phyloP scores from a whole-genome alignment of 2,329 filamentous ascomycete genomes.

The Diplodia mutila region DNA sequence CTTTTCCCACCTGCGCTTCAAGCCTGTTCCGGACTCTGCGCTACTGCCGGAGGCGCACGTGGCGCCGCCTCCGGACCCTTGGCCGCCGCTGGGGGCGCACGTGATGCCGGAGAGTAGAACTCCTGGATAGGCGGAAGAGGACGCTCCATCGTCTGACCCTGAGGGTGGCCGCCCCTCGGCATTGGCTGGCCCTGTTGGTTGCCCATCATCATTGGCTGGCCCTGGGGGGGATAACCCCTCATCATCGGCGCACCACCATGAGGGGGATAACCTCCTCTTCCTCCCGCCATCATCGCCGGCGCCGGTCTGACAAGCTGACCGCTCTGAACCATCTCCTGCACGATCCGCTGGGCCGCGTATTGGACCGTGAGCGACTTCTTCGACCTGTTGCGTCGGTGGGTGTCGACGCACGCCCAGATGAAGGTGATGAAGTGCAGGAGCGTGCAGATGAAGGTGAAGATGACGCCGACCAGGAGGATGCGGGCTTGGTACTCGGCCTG shows the following conservation, averaged over 20 bases:
- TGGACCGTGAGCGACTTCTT: neutral
- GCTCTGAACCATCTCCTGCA: conserved; percentile 12
- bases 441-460: conserved; percentile 38
- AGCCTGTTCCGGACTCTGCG: neutral
- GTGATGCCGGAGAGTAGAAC: neutral
- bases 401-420: conserved; percentile 45
- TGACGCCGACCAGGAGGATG: conserved; percentile 33
- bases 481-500: conserved; percentile 29
- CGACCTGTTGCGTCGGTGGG: conserved; percentile 31
- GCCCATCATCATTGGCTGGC: neutral
- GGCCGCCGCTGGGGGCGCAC: neutral
- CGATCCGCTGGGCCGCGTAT: conserved; percentile 7
- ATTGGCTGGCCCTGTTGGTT: neutral
- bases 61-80: neutral
- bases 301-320: conserved; percentile 14
- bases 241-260: neutral
- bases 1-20: neutral
- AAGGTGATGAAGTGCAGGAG: conserved; percentile 42
- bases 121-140: neutral
- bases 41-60: neutral
- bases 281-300: neutral
- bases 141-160: neutral
- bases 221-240: neutral
- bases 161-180: too few relatives aligned
- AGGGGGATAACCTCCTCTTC: neutral